A percentile compares a stretch with the other conserved stretches of the same genome.
Conservation (phyloP, 805 yeast genomes). For the Saccharomycopsis amapae region DNA sequence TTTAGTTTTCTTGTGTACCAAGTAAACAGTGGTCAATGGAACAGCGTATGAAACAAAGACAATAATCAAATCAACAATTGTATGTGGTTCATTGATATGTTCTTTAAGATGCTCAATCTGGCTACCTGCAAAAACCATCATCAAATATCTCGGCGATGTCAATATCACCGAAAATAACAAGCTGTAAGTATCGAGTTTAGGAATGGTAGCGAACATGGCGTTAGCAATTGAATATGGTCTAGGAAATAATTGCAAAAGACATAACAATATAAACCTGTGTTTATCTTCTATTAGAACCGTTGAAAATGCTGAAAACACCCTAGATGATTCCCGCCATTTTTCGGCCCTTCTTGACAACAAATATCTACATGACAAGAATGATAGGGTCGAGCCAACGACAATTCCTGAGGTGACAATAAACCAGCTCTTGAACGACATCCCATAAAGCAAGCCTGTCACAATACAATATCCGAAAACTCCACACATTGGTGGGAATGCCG, state of each 20-base stretch:
- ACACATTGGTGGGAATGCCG: slow-evolving; percentile 84
- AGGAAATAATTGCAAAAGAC: slow-evolving; percentile 78
- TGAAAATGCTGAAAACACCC: slow-evolving; percentile 64
- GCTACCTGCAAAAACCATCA: slow-evolving; percentile 72
- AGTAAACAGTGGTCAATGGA: slow-evolving; percentile 52
- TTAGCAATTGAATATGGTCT: slow-evolving; percentile 88
- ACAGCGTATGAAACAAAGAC: slow-evolving; percentile 50
- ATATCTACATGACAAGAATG: slow-evolving; percentile 63
- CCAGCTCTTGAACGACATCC: slow-evolving; percentile 72
- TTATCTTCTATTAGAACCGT: slow-evolving; percentile 59
- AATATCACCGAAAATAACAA: slow-evolving; percentile 65
- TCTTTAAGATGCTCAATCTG: slow-evolving; percentile 65
- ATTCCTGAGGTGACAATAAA: slow-evolving; percentile 62
- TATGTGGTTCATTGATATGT: slow-evolving; percentile 41
- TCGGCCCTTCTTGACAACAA: slow-evolving; percentile 53
- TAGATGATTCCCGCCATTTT: slow-evolving; percentile 51
- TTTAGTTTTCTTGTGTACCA: slow-evolving; percentile 52
- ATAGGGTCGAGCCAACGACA: slow-evolving; percentile 62
- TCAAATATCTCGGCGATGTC: slow-evolving; percentile 76
- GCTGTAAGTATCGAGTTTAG: slow-evolving; percentile 55
- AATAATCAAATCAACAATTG: slow-evolving; percentile 53
- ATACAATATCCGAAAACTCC: slow-evolving; percentile 71
- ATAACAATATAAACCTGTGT: slow-evolving; percentile 57
- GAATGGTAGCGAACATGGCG: slow-evolving; percentile 87
- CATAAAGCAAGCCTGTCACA: slow-evolving; percentile 75